Percentiles rank a stretch among this genome's conserved stretches.
Conservation (phyloP, 1,139 yeast genomes). For the Hansenula lynferdii region DNA sequence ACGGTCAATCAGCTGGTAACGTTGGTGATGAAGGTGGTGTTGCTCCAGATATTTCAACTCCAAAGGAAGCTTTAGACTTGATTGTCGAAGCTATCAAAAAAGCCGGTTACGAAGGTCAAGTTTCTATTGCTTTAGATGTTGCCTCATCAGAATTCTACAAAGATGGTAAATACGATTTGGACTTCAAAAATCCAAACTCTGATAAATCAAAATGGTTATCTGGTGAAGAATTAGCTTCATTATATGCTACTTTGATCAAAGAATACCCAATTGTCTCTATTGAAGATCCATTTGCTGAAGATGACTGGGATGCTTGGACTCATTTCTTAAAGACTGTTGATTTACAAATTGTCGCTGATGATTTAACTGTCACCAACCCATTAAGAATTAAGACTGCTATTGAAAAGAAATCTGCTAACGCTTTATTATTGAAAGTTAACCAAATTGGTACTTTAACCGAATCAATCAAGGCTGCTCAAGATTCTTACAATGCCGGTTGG, state of each 20-base stretch:
- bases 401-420: slow-evolving; percentile 90
- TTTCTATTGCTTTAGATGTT: slow-evolving; percentile 87
- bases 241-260: slow-evolving; percentile 71
- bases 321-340: slow-evolving; percentile 73
- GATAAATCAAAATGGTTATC: slow-evolving; percentile 86
- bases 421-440: slow-evolving; percentile 92
- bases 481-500: slow-evolving; percentile 90
- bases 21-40: slow-evolving; percentile 99
- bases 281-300: slow-evolving; percentile 98
- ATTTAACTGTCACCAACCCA: slow-evolving; percentile 97
- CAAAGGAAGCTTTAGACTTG: slow-evolving; percentile 94
- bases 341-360: slow-evolving; percentile 93
- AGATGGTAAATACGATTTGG: slow-evolving; percentile 94
- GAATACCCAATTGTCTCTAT: slow-evolving; percentile 96
- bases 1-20: slow-evolving; percentile 97
- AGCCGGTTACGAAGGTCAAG: slow-evolving; percentile 92
- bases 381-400: slow-evolving; percentile 88
- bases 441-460: slow-evolving; percentile 90
- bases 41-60: slow-evolving; percentile 91
- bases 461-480: slow-evolving; percentile 90
- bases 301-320: slow-evolving; percentile 97
- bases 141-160: slow-evolving; percentile 97
- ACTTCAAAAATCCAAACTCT: slow-evolving; percentile 83
- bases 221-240: slow-evolving; percentile 78
- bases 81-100: slow-evolving; percentile 78